Percentiles rank a stretch among this genome's conserved stretches.
phyloP scores from a whole-genome alignment of 306 rosid genomes.

The Ochetophila trinervis region DNA sequence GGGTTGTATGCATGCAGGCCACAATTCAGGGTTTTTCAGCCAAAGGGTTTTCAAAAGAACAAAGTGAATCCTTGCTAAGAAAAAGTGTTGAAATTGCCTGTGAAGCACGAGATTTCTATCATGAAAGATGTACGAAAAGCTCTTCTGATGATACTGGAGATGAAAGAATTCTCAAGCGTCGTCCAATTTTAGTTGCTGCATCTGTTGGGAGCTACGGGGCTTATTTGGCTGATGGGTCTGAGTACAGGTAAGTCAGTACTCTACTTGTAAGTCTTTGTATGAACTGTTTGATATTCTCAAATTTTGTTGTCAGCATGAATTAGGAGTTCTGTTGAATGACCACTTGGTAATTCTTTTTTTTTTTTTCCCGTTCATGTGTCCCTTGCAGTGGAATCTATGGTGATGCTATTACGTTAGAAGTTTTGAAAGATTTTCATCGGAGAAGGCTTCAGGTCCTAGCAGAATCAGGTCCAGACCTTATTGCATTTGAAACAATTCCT shows the following conservation, averaged over 20 bases:
- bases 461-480: constrained; percentile 68
- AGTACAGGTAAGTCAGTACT: constrained; percentile 27
- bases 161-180: constrained; percentile 32
- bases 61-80: constrained; percentile 59
- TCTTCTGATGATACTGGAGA: constrained; percentile 39
- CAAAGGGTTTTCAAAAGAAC: constrained; percentile 61
- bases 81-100: constrained; percentile 77
- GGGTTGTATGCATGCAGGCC: constrained; percentile 47
- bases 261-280: background rate
- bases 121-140: constrained; percentile 47
- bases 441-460: constrained; percentile 75
- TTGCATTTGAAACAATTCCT: constrained; percentile 93
- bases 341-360: no score
- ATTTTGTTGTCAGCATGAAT: constrained; percentile 7
- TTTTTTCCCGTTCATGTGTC: constrained; percentile 21
- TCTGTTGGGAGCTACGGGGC: constrained; percentile 98
- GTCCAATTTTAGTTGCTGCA: constrained; percentile 76
- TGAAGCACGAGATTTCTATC: constrained; percentile 67
- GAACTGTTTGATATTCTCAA: constrained; percentile 9
- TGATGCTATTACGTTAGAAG: constrained; percentile 55
- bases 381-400: constrained; percentile 72
- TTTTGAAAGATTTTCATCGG: constrained; percentile 76
- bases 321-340: constrained; percentile 1
- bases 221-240: constrained; percentile 66
- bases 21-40: constrained; percentile 85